These are phyloP conservation scores for Trypanosoma boissoni DNA, from an alignment of 208 protist genomes.

Conservation along the genomic window DNA sequence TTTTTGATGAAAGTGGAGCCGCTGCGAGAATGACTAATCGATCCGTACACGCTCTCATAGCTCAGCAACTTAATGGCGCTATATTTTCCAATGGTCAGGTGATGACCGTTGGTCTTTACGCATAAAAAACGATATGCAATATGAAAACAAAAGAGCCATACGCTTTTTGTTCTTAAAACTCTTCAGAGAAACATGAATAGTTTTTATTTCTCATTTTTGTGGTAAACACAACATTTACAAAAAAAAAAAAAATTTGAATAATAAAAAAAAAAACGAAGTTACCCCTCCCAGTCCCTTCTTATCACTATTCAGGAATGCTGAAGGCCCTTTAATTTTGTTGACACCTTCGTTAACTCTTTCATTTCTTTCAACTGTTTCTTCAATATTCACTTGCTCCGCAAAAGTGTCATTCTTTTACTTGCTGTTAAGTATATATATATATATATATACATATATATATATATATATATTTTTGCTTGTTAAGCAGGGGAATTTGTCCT, in stretches of 20 bases:
- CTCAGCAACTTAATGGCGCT: conserved; percentile 73
- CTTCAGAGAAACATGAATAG: conserved; percentile 5
- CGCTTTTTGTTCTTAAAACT: not conserved
- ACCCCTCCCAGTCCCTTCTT: too few species aligned
- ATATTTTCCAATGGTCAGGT: conserved; percentile 75
- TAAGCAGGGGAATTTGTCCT: conserved; percentile 1
- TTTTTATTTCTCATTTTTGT: not conserved
- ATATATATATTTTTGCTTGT: not conserved
- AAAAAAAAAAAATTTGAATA: not conserved
- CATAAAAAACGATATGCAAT: conserved; percentile 22
- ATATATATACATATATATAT: too few species aligned
- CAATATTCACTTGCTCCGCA: too few species aligned
- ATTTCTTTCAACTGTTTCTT: too few species aligned
- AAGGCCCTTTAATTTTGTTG: too few species aligned
- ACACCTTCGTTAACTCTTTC: too few species aligned
- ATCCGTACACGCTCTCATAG: conserved; percentile 48
- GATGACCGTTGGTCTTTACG: conserved; percentile 61
- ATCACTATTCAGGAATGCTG: too few species aligned
- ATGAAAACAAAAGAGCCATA: not conserved
- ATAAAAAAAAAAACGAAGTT: not conserved
- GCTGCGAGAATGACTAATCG: conserved; percentile 61
- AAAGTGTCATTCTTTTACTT: too few species aligned
- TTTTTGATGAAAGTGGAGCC: conserved; percentile 41
- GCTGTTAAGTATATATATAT: too few species aligned
- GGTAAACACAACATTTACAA: not conserved